phyloP scores from a whole-genome alignment of 805 yeast species.

The Torulaspora maleeae region DNA sequence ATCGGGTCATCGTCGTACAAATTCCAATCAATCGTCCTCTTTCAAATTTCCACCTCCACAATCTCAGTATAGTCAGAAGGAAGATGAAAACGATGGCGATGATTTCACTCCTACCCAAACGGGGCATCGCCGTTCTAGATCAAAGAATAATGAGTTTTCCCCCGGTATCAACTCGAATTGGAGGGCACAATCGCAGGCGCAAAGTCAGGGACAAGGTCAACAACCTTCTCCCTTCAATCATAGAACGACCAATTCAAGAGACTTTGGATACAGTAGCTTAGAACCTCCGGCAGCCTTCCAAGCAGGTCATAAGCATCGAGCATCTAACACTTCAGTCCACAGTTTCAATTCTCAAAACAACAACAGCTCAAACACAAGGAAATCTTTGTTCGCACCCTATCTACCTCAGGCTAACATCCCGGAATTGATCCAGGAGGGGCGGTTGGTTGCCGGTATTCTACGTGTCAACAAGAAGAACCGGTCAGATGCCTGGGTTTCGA shows the following conservation, averaged over 20 bases:
- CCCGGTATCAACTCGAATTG: conserved; percentile 55
- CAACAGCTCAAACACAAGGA: conserved; percentile 45
- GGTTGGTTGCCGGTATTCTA: conserved; percentile 84
- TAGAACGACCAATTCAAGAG: conserved; percentile 28
- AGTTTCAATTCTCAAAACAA: conserved; percentile 33
- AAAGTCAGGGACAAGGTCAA: conserved; percentile 26
- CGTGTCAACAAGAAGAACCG: conserved; percentile 95
- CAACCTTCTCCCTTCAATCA: conserved; percentile 35
- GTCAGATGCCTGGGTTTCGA: conserved; percentile 97
- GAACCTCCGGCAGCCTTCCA: conserved; percentile 44
- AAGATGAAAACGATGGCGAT: conserved; percentile 26
- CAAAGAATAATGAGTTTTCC: conserved; percentile 29
- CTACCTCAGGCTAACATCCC: conserved; percentile 92
- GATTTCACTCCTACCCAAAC: conserved; percentile 30
- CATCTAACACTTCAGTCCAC: conserved; percentile 66
- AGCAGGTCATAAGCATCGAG: conserved; percentile 79
- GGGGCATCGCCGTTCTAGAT: conserved; percentile 31
- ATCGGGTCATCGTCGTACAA: conserved; percentile 23
- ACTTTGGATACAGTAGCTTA: conserved; percentile 20
- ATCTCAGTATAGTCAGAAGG: conserved; percentile 17
- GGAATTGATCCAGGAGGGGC: conserved; percentile 80
- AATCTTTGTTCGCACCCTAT: conserved; percentile 91
- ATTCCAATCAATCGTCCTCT: conserved; percentile 41
- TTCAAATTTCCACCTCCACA: conserved; percentile 62
- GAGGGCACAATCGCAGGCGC: conserved; percentile 50